These are phyloP conservation scores for Colletotrichum sp. DNA, from an alignment of 2,329 filamentous ascomycete species.

Conservation along the genomic window DNA sequence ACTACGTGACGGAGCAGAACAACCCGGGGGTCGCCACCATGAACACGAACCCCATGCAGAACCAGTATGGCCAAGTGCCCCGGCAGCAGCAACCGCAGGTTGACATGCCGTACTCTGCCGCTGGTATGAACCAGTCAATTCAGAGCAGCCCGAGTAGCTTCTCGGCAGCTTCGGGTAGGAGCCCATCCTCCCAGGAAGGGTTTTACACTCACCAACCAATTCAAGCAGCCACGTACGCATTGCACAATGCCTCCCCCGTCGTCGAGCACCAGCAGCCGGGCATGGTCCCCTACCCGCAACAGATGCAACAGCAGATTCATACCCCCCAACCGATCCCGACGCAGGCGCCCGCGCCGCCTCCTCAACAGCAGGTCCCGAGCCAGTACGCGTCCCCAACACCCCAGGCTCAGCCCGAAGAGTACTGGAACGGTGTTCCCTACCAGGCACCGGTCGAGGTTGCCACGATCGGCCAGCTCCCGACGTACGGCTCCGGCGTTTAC, in stretches of 20 bases:
- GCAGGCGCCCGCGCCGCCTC: slow-evolving; percentile 22
- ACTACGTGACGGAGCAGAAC: slow-evolving; percentile 66
- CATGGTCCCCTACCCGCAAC: slow-evolving; percentile 46
- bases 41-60: slow-evolving; percentile 56
- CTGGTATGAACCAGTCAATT: slow-evolving; percentile 54
- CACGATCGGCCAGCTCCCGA: slow-evolving; percentile 56
- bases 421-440: slow-evolving; percentile 57
- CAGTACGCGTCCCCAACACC: slow-evolving; percentile 33
- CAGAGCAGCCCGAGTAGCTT: slow-evolving; percentile 65
- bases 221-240: slow-evolving; percentile 51
- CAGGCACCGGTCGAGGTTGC: slow-evolving; percentile 63
- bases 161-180: slow-evolving; percentile 59
- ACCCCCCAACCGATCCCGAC: slow-evolving; percentile 38
- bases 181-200: slow-evolving; percentile 56
- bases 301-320: slow-evolving; percentile 38
- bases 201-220: slow-evolving; percentile 63
- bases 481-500: slow-evolving; percentile 55
- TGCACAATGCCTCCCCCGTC: slow-evolving; percentile 53
- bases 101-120: slow-evolving; percentile 55
- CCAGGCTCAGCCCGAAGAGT: slow-evolving; percentile 52
- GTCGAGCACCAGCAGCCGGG: slow-evolving; percentile 45
- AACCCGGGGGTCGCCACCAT: slow-evolving; percentile 68
- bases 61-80: slow-evolving; percentile 55
- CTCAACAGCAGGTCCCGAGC: slow-evolving; percentile 30
- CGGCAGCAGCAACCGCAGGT: slow-evolving; percentile 43